Percentiles rank a stretch among this genome's conserved stretches.
These are phyloP conservation scores for Penicillium freii DNA, from an alignment of 2,329 filamentous ascomycete genomes.

Conservation along the genomic window DNA sequence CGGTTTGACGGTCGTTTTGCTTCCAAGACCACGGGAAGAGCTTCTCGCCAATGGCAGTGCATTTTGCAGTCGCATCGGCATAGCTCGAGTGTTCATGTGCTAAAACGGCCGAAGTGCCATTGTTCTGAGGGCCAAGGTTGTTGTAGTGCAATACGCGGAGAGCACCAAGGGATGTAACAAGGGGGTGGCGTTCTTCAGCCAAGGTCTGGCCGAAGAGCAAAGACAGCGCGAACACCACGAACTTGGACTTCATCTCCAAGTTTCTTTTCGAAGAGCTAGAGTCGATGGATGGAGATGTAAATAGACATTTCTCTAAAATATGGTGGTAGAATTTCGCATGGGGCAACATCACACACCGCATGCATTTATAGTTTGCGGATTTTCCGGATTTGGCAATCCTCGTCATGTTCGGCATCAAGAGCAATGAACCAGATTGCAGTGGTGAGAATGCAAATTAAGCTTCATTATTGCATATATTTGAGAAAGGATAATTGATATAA, in stretches of 20 bases:
- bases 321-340: neutral
- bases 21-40: conserved; percentile 17
- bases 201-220: neutral
- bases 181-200: neutral
- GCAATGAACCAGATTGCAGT: neutral
- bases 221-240: neutral
- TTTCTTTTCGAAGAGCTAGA: neutral
- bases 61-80: conserved; percentile 15
- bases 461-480: neutral
- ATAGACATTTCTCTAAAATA: neutral
- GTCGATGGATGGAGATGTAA: neutral
- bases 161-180: conserved; percentile 16
- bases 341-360: neutral
- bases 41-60: conserved; percentile 24
- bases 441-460: no score
- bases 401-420: neutral
- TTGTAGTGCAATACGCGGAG: conserved; percentile 29
- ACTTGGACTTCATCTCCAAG: neutral
- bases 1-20: conserved; percentile 10
- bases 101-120: conserved; percentile 26
- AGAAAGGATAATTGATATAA: neutral
- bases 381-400: neutral
- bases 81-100: conserved; percentile 15
- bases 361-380: neutral
- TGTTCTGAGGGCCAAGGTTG: conserved; percentile 25